Base-by-base conservation (phyloP, 257 asterid genomes). In the Asclepias syriaca region DNA sequence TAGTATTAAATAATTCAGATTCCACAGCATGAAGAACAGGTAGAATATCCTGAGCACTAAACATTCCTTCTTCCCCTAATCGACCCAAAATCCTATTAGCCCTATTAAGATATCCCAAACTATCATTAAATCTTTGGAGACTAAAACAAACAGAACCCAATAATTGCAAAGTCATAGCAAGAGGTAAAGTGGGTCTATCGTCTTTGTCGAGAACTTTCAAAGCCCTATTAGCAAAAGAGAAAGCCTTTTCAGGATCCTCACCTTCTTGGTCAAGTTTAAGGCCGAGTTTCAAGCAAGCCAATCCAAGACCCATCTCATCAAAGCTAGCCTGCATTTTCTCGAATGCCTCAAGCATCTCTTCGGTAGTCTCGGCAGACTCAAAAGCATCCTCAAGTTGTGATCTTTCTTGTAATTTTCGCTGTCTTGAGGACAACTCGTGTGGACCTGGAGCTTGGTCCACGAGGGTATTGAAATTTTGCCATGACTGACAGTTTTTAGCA, bases 151-250 rank as follows among this genome's bases (percentile, higher is more conserved):
- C 80, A 78, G 97, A 89, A 74, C 97, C 98, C 85, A 94, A 73
- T 75, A 89, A 75, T 82, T 94, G 98, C 70, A 94, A 84, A 72
- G 90, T 82, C 97, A 91, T 91, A 1, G 97, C 97, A 77, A 89
- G 79, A 27, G 96, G 96, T 77, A 94, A 80, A 70, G 94, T 77
- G 49, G 81, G 72, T 61, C 74, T 85, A 78, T 85, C 87, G 66
- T 76, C 81, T 63, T 70, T 88, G 29, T 91, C 96, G 55, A 94
- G 77, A 16, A 84, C 79, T 68, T 78, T 77, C 75, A 91, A 74
- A 84, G 98, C 96, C 74, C 96, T 88, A 63, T 54, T 78, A 54
- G 88, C 98, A 78, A 79, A 93, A 80, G 91, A 77, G 0, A 91
- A 68, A 61, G 88, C 77, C 86, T 83, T 83, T 80, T 87, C 93